Evolutionary conservation across 169 alveolate genomes (phyloP).

Genomic region (Plasmodium blacklocki): DNA sequence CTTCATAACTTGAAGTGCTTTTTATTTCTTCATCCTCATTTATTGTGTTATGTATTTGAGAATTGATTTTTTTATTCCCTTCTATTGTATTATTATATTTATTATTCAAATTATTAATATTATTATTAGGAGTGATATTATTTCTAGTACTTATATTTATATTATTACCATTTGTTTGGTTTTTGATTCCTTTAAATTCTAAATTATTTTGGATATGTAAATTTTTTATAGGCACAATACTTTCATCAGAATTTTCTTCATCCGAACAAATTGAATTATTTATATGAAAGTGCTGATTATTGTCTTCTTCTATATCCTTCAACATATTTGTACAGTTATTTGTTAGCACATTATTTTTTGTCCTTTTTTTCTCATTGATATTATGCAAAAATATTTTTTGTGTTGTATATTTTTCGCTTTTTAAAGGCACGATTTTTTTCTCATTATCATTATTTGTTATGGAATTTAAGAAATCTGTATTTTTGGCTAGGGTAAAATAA

Average conservation of each 20-base stretch:
- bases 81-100: not conserved
- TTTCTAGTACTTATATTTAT: not conserved
- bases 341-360: not conserved
- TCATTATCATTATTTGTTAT: not conserved
- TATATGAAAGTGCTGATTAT: not conserved
- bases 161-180: not conserved
- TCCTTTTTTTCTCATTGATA: slow-evolving; percentile 12
- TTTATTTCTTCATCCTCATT: not conserved
- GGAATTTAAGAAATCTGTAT: slow-evolving; percentile 14
- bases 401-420: not conserved
- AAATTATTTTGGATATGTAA: not conserved
- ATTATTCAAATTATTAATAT: not conserved
- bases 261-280: not conserved
- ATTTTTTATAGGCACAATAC: slow-evolving; percentile 10
- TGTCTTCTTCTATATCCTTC: not conserved
- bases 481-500: slow-evolving; percentile 20
- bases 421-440: slow-evolving; percentile 11
- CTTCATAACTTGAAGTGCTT: slow-evolving; percentile 56
- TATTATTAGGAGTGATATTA: not conserved
- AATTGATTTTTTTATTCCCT: no score
- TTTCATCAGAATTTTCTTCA: slow-evolving; percentile 27
- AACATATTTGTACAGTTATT: slow-evolving; percentile 1
- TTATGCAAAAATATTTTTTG: not conserved
- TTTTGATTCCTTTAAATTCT: not conserved
- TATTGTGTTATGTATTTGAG: no score